Evolutionary conservation across 495 filamentous ascomycete genomes (phyloP).

Genomic region (Penicillium paradoxum): DNA sequence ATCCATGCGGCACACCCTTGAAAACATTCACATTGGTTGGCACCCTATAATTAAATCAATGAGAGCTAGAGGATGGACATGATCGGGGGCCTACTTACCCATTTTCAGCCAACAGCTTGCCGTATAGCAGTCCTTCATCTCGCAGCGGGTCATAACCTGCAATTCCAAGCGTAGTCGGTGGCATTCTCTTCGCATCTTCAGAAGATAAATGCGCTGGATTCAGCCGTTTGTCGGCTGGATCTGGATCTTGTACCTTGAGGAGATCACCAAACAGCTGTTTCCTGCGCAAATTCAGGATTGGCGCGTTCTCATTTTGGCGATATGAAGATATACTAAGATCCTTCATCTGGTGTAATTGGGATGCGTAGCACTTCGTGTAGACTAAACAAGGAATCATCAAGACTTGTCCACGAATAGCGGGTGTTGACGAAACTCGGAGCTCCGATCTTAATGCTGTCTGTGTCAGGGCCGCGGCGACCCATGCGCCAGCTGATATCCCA

Average conservation of each 20-base stretch:
- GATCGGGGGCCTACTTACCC: constrained; percentile 30
- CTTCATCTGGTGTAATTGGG: constrained; percentile 25
- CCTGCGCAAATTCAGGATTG: constrained; percentile 28
- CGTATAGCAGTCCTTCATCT: constrained; percentile 43
- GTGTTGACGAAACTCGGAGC: constrained; percentile 14
- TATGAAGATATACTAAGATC: constrained; percentile 30
- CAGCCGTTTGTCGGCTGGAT: constrained; percentile 24
- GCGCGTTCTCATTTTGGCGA: constrained; percentile 34
- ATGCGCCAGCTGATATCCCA: constrained; percentile 44
- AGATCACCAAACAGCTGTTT: constrained; percentile 30
- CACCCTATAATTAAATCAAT: constrained; percentile 20
- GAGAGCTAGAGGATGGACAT: neutral
- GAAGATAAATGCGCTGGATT: constrained; percentile 38
- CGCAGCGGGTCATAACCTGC: constrained; percentile 43
- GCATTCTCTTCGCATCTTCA: constrained; percentile 35
- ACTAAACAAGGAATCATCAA: constrained; percentile 40
- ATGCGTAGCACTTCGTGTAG: constrained; percentile 25
- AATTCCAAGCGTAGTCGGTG: constrained; percentile 40
- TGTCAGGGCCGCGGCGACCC: constrained; percentile 36
- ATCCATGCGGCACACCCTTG: constrained; percentile 44
- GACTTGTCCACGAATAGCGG: constrained; percentile 35
- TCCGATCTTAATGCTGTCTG: constrained; percentile 20
- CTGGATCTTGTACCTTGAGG: constrained; percentile 17
- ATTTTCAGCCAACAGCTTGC: constrained; percentile 37
- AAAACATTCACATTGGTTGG: constrained; percentile 39